Base-by-base conservation (phyloP, 2,329 filamentous ascomycete genomes). In the Apiospora phragmitis region DNA sequence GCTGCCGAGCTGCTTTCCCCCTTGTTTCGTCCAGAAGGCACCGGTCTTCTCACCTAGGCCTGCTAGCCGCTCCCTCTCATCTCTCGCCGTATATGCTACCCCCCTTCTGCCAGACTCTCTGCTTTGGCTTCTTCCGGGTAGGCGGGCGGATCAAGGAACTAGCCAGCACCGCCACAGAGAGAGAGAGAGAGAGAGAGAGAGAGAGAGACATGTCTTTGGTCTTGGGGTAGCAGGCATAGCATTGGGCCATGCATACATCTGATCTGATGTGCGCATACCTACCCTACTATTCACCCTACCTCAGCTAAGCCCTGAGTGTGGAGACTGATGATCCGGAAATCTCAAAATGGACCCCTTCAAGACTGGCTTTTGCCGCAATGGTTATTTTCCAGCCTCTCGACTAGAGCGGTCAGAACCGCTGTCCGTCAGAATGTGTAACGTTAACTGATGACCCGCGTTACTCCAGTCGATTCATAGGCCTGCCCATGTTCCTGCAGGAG, bases 351-450 rank as follows among this genome's bases (percentile, higher is more conserved):
- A 55, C 49, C 49, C 49, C 26, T 59, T 59, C 51, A 21, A 32
- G 26, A 9, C 51, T 59, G 51, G 51, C 51, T 29, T 29, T 59
- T 6, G 26, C 51, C 51, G 51, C 26, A 59, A 59, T 59, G 18
- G 55, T 62, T 62, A 62, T 62, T 62, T 62, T 62, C 55, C 55
- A 62, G 55, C 55, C 55, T 62, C 55, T 35, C 55, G 21, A 62
- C 55, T 62, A 62, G 55, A 62, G 55, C 32, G 9, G 18, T 59
- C 26, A 18, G 18, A 32, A 59, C 51, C 29, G 51, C 29, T 59
- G 18, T 62, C 18, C 32, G 55, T 32, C 55, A 38, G 55, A 62
- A 24, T 62, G 32, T 62, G 55, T 38, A 62, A 62, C 32, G 18
- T 38, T 12, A 18, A 62, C 21, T 38, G 55, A 38, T 62, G 55